Evolutionary conservation across 805 yeast genomes (phyloP), one percentile per base, ranked within the genome.

Genomic region (Sungouiozyma intestinalis): DNA sequence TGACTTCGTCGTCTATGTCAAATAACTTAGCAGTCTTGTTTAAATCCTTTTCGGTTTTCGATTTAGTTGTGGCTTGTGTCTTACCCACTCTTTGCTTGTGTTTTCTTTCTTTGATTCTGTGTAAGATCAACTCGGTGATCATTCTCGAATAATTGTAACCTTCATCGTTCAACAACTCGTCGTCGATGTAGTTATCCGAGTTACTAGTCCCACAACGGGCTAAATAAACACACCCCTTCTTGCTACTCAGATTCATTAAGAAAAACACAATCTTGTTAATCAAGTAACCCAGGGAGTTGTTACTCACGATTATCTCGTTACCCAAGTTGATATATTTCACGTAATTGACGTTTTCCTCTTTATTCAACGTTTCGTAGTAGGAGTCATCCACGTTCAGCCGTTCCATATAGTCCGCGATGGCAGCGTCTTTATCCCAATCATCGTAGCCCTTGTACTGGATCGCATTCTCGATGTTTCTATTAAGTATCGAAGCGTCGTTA

Each of bases 281-380:
- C 60, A 92, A 70, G 60, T 90, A 92, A 15, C 96, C 97, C 54
- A 85, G 77, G 54, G 85, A 76, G 49, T 82, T 81, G 34, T 88
- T 79, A 55, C 84, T 83, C 45, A 88, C 73, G 36, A 83, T 78
- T 44, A 90, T 71, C 48, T 82, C 66, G n/a, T 96, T 95, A 15
- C 97, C 96, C 62, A 88, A 90, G 60, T 92, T 88, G 55, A 84
- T 81, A 53, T 86, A 79, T 63, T 88, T 86, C 57, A 92, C 81
- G 63, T 77, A 92, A 19, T 83, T 75, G 42, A 87, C 67, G 13
- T 72, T 69, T 21, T 68, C 65, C 41, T 76, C 80, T 2, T 54
- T 60, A 29, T 73, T 69, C 75, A 90, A 75, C 39, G 81, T 81
- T 60, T 83, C 80, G 60, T 85, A 92, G 34, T 73, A 71, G 1